Percentiles rank a stretch among this genome's conserved stretches.
Conservation (phyloP, 306 rosid species). For the Heteromeles arbutifolia region DNA sequence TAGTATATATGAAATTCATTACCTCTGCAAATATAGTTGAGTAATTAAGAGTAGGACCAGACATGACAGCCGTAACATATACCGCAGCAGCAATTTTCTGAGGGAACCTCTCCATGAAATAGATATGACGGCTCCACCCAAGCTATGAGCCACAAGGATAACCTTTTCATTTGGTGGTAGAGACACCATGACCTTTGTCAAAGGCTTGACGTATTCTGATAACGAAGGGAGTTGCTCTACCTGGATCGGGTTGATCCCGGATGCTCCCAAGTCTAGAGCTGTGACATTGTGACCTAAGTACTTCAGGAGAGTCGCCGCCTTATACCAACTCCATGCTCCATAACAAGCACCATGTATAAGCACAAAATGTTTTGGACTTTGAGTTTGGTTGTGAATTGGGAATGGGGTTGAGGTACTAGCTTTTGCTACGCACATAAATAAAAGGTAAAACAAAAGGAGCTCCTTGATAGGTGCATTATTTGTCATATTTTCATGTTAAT, state of each 20-base stretch:
- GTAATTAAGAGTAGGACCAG: conserved; percentile 22
- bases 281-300: conserved; percentile 34
- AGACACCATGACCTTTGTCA: conserved; percentile 27
- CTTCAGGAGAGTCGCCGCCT: conserved; percentile 15
- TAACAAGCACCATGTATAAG: conserved; percentile 36
- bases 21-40: background rate
- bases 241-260: conserved; percentile 33
- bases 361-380: conserved; percentile 24
- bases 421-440: too few species aligned
- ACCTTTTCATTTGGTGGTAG: conserved; percentile 24
- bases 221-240: conserved; percentile 14
- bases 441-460: too few species aligned
- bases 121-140: conserved; percentile 28
- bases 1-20: too few species aligned
- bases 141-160: conserved; percentile 40
- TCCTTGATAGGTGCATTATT: too few species aligned
- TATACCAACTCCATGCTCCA: conserved; percentile 56
- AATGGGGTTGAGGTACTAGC: too few species aligned
- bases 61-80: conserved; percentile 26
- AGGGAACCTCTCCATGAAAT: conserved; percentile 34
- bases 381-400: too few species aligned
- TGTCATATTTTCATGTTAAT: too few species aligned
- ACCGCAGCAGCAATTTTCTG: conserved; percentile 23
- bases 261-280: conserved; percentile 38
- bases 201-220: conserved; percentile 27